Evolutionary conservation across 768 basidiomycete genomes (phyloP).

Genomic region (Lactarius tabidus): DNA sequence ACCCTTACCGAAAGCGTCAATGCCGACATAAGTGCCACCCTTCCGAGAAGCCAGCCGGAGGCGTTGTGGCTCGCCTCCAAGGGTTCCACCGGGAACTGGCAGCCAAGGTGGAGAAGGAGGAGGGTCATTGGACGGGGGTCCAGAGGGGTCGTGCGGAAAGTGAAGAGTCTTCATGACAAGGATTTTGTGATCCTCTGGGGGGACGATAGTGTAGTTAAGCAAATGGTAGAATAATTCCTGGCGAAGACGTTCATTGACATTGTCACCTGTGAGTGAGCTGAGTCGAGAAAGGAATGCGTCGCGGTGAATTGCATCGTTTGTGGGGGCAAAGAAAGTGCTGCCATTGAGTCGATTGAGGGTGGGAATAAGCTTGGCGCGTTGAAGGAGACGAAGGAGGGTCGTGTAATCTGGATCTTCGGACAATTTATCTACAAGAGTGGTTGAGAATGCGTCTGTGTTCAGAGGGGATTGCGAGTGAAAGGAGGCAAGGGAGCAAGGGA

Average conservation of each 20-base stretch:
- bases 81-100: conserved; percentile 73
- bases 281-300: conserved; percentile 38
- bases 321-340: conserved; percentile 90
- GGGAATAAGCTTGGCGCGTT: conserved; percentile 83
- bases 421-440: conserved; percentile 77
- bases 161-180: conserved; percentile 58
- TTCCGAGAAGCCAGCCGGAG: conserved; percentile 58
- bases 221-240: conserved; percentile 95
- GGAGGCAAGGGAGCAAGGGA: conserved; percentile 38
- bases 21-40: conserved; percentile 54
- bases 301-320: conserved; percentile 79
- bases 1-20: conserved; percentile 74
- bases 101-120: conserved; percentile 83
- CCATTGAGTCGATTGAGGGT: conserved; percentile 83
- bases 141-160: conserved; percentile 58
- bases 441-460: conserved; percentile 34
- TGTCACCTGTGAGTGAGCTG: conserved; percentile 56
- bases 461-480: conserved; percentile 36
- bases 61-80: conserved; percentile 79
- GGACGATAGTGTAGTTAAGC: conserved; percentile 69
- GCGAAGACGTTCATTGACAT: conserved; percentile 76
- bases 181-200: conserved; percentile 40
- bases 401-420: conserved; percentile 71
- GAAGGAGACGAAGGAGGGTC: conserved; percentile 70
- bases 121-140: conserved; percentile 61